Conservation (phyloP, 768 basidiomycete genomes). For the Lentinula detonsa region DNA sequence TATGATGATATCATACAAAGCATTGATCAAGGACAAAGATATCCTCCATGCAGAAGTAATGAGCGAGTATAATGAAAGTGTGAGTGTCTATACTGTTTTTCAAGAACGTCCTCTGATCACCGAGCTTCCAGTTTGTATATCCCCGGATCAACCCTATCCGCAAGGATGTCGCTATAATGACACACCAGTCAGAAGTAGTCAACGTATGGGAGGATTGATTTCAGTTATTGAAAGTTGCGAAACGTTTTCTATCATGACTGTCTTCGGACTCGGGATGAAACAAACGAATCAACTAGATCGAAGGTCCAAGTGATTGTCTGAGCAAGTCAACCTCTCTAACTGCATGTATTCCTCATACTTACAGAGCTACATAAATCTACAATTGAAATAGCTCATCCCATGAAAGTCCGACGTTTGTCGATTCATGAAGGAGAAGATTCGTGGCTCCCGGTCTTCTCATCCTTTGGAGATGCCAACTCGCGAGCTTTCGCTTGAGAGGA, state of each 20-base stretch:
- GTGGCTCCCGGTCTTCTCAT: too few relatives aligned
- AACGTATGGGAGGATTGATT: slow-evolving; percentile 39
- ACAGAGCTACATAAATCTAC: too few relatives aligned
- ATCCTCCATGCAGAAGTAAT: slow-evolving; percentile 76
- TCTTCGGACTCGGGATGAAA: not conserved
- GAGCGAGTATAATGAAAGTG: slow-evolving; percentile 79
- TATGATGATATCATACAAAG: slow-evolving; percentile 50
- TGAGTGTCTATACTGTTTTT: slow-evolving; percentile 24
- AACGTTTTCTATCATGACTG: not conserved
- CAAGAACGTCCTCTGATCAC: not conserved
- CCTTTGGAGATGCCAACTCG: too few relatives aligned
- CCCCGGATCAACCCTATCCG: slow-evolving; percentile 76
- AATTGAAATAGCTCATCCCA: too few relatives aligned
- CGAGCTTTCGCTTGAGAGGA: too few relatives aligned
- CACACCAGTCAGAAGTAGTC: slow-evolving; percentile 75
- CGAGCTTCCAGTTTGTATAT: slow-evolving; percentile 62
- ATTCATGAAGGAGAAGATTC: too few relatives aligned
- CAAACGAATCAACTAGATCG: not conserved
- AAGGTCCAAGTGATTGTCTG: not conserved
- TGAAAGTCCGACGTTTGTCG: too few relatives aligned
- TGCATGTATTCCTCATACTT: too few relatives aligned
- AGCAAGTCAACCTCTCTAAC: too few relatives aligned
- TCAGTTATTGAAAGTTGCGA: not conserved
- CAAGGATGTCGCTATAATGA: slow-evolving; percentile 79
- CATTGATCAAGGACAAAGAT: slow-evolving; percentile 66